Evolutionary conservation across 257 asterid genomes (phyloP), one percentile per base, ranked within the genome.

Genomic region (Lycium ferocissimum): DNA sequence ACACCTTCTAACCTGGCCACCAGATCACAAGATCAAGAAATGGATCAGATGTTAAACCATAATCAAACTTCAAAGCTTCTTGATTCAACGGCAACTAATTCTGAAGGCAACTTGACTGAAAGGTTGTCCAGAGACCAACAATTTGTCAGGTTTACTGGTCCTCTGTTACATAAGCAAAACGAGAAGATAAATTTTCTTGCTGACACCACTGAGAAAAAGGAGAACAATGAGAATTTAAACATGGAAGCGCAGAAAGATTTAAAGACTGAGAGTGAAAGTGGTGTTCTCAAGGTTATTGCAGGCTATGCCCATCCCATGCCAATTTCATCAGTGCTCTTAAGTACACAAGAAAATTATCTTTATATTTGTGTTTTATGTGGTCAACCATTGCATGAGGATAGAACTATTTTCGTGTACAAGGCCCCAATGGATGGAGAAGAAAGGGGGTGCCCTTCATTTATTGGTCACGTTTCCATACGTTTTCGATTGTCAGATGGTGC

Each of bases 321-420:
- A 86, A 88, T 97, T 87, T 93, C 92, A 84, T 83, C 86, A 87
- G 94, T 91, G 79, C 94, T 93, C 87, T 87, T 97, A 92, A 88
- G 87, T 81, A 90, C 84, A 81, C 90, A 85, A 84, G 94, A 90
- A 58, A 88, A 88, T 85, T 91, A 89, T 82, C 78, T 95, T 76
- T 90, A 92, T 90, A 57, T 91, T n/a, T 95, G 95, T 82, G 96
- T 91, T 84, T 79, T 88, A 84, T 94, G 97, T 89, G 97, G 95
- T 86, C 83, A 84, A 83, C 33, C 62, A 53, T 93, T 85, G 87
- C 87, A 89, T 51, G 88, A 86, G 66, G 93, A 89, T 80, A 89
- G 87, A 86, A 84, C 87, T 83, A 88, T 96, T 85, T 93, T 93
- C 87, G 66, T 95, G 84, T 95, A 95, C 93, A 95, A 80, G 89